These are phyloP conservation scores for Fusarium chaquense DNA, from an alignment of 2,329 filamentous ascomycete genomes.

Conservation along the genomic window DNA sequence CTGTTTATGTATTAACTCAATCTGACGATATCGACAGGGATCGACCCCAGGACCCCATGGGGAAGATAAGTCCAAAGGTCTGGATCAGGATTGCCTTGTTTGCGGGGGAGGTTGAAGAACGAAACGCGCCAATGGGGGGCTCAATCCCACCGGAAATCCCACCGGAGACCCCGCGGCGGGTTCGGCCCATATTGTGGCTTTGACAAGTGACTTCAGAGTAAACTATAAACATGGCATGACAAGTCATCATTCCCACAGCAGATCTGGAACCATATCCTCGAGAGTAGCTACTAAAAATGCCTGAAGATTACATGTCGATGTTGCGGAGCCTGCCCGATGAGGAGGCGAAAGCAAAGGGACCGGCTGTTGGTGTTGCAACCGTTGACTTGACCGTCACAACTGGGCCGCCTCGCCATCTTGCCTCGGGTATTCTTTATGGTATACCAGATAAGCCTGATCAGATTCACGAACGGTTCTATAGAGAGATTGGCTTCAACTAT, in stretches of 20 bases:
- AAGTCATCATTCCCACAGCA: background rate
- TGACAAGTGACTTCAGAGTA: background rate
- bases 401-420: slow-evolving; percentile 21
- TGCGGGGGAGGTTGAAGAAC: background rate
- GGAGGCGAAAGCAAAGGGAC: background rate
- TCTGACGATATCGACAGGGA: slow-evolving; percentile 2
- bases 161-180: background rate
- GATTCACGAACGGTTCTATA: slow-evolving; percentile 21
- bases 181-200: background rate
- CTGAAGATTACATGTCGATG: slow-evolving; percentile 22
- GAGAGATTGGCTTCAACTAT: slow-evolving; percentile 32
- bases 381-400: slow-evolving; percentile 13
- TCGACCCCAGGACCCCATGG: slow-evolving; percentile 8
- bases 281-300: background rate
- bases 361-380: slow-evolving; percentile 4
- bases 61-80: background rate
- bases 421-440: slow-evolving; percentile 32
- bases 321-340: slow-evolving; percentile 1
- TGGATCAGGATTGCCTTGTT: background rate
- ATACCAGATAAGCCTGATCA: slow-evolving; percentile 29
- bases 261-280: background rate
- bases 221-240: background rate
- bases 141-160: slow-evolving; percentile 7
- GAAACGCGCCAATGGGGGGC: background rate
- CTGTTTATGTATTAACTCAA: slow-evolving; percentile 2